These are phyloP conservation scores for Xylaria digitata DNA, from an alignment of 2,329 filamentous ascomycete species.

Conservation along the genomic window DNA sequence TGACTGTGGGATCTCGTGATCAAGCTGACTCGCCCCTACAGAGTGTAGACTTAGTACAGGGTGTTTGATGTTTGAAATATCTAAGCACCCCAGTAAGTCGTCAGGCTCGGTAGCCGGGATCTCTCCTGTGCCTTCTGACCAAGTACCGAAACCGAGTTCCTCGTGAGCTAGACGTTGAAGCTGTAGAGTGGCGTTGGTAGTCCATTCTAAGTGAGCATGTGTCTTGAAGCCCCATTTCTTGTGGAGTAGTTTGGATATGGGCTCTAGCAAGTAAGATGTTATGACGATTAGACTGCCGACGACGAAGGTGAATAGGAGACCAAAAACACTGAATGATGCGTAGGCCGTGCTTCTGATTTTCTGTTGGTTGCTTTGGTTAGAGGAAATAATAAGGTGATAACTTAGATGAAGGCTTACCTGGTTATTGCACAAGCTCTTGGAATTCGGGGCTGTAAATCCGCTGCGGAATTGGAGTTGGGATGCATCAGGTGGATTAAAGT, in stretches of 20 bases:
- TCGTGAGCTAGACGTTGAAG: conserved; percentile 22
- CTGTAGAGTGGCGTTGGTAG: conserved; percentile 41
- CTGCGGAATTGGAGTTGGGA: too few relatives aligned
- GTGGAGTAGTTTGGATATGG: conserved; percentile 31
- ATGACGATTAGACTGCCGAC: conserved; percentile 37
- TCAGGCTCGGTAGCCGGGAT: neutral
- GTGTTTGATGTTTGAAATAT: neutral
- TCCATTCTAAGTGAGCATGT: conserved; percentile 42
- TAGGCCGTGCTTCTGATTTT: conserved; percentile 42
- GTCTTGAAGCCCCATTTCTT: conserved; percentile 16
- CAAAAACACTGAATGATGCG: conserved; percentile 44
- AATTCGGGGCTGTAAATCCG: too few relatives aligned
- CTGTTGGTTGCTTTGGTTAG: conserved; percentile 20
- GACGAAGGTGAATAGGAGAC: conserved; percentile 39
- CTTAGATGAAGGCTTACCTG: neutral
- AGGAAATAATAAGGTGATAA: too few relatives aligned
- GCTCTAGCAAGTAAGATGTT: conserved; percentile 20
- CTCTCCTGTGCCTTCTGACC: conserved; percentile 1
- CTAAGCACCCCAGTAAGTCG: neutral
- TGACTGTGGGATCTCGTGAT: too few relatives aligned
- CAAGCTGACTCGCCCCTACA: too few relatives aligned
- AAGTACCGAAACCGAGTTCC: conserved; percentile 8
- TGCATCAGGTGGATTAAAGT: too few relatives aligned
- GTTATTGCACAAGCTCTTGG: neutral
- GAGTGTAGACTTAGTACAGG: neutral